A percentile compares a stretch with the other conserved stretches of the same genome.
phyloP scores from a whole-genome alignment of 306 rosid species.

The Hippophae rhamnoides region DNA sequence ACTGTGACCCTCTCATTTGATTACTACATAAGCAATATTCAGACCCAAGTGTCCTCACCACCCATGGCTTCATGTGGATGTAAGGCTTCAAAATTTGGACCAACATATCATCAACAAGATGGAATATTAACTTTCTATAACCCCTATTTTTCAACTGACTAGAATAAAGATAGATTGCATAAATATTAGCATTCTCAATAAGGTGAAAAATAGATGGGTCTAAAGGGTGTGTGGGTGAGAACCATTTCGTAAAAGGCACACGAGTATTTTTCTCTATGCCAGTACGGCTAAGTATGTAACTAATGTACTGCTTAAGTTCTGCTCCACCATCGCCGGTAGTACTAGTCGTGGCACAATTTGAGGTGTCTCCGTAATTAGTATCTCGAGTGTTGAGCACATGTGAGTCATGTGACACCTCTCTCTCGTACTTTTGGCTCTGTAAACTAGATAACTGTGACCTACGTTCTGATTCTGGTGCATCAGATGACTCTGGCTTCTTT shows the following conservation, averaged over 20 bases:
- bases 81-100: conserved; percentile 31
- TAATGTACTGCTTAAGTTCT: conserved; percentile 39
- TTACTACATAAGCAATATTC: too few relatives aligned
- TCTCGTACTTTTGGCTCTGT: conserved; percentile 47
- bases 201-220: conserved; percentile 54
- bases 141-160: conserved; percentile 25
- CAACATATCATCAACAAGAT: conserved; percentile 53
- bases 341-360: conserved; percentile 23
- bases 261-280: conserved; percentile 27
- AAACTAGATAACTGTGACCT: conserved; percentile 48
- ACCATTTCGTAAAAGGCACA: conserved; percentile 35
- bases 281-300: conserved; percentile 36
- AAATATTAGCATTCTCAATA: conserved; percentile 29
- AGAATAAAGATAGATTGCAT: background rate
- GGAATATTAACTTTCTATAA: conserved; percentile 45
- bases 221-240: conserved; percentile 49
- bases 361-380: conserved; percentile 24
- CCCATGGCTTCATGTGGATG: conserved; percentile 29
- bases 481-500: conserved; percentile 24
- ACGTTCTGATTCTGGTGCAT: conserved; percentile 35
- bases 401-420: conserved; percentile 27
- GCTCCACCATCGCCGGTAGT: conserved; percentile 21
- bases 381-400: conserved; percentile 30
- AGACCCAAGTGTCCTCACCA: background rate
- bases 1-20: conserved; percentile 19